Conservation (phyloP, 805 yeast species). For the Kluyveromyces dobzhanskii region DNA sequence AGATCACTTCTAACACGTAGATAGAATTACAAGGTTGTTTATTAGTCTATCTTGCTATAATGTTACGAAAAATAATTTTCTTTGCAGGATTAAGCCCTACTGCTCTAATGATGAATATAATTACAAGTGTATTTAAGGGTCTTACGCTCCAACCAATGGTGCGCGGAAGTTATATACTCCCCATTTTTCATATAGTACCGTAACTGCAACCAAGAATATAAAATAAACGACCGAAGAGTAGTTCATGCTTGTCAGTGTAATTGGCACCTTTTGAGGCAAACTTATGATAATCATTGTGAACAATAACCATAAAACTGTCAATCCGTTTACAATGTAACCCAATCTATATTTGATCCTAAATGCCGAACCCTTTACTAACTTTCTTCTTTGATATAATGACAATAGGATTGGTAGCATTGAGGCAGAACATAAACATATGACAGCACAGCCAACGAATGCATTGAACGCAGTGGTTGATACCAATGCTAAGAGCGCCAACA, state of each 20-base stretch:
- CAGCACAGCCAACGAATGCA: constrained; percentile 80
- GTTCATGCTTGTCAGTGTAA: constrained; percentile 35
- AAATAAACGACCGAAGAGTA: constrained; percentile 56
- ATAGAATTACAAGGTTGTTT: too few species aligned
- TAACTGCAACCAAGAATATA: constrained; percentile 38
- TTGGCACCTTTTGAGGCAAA: constrained; percentile 58
- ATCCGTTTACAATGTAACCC: constrained; percentile 55
- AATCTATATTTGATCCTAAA: constrained; percentile 49
- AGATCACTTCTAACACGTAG: too few species aligned
- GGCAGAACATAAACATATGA: constrained; percentile 63
- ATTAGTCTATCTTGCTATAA: too few species aligned
- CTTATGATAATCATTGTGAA: constrained; percentile 56
- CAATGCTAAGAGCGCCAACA: constrained; percentile 57
- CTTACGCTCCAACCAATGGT: constrained; percentile 33
- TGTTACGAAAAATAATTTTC: too few species aligned
- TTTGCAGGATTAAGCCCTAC: too few species aligned
- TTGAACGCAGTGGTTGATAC: constrained; percentile 69
- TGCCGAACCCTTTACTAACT: constrained; percentile 57
- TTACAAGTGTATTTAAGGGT: too few species aligned
- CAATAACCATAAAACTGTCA: constrained; percentile 53
- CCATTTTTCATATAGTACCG: constrained; percentile 48
- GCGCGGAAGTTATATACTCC: constrained; percentile 57
- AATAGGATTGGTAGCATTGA: constrained; percentile 67
- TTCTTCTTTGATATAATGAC: constrained; percentile 50
- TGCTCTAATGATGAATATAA: too few species aligned